Evolutionary conservation across 1,284 basidiomycete genomes (phyloP), one percentile per base, ranked within the genome.

Genomic region (Laetiporus sulphureus): DNA sequence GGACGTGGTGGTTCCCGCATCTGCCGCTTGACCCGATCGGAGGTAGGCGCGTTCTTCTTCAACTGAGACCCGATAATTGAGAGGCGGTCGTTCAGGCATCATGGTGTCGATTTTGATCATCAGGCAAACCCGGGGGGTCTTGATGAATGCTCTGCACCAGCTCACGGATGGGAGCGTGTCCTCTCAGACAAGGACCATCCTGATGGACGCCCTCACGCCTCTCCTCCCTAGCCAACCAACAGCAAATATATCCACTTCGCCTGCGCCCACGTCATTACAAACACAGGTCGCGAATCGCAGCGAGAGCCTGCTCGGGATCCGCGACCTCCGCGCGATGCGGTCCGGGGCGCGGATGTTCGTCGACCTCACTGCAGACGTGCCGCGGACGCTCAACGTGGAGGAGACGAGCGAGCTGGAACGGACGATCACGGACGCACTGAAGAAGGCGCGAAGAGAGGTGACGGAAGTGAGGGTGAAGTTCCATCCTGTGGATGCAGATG

Each of bases 21-120:
- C 69, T 92, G 49, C 90, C 91, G 21, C 72, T 98, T 22, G 95
- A 99, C 61, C 94, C 95, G 3, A 74, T 99, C 22, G 96, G 96
- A 51, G 95, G 94, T 83, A 52, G 12, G 37, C 16, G 10, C n/a
- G 30, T 36, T 27, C 12, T 32, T 16, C 21, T 16, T 19, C 30
- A 11, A 32, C n/a, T 18, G 30, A 15, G 15, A 44, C 43, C 42
- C 41, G 34, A 24, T 37, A 40, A n/a, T 35, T 32, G 40, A 39
- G 33, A 44, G 12, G 48, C 21, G 27, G 20, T 41, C 35, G 19
- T 33, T 11, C 50, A 87, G 85, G 87, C 11, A 66, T 98, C 15
- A 63, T 96, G 41, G 94, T 98, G 8, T 91, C 91, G 0, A 66
- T 89, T 42, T 79, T 98, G 53, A 96, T 98, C 60, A 71, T 96